A percentile compares a stretch with the other conserved stretches of the same genome.
Conservation (phyloP, 805 yeast genomes). For the Candida railenensis region DNA sequence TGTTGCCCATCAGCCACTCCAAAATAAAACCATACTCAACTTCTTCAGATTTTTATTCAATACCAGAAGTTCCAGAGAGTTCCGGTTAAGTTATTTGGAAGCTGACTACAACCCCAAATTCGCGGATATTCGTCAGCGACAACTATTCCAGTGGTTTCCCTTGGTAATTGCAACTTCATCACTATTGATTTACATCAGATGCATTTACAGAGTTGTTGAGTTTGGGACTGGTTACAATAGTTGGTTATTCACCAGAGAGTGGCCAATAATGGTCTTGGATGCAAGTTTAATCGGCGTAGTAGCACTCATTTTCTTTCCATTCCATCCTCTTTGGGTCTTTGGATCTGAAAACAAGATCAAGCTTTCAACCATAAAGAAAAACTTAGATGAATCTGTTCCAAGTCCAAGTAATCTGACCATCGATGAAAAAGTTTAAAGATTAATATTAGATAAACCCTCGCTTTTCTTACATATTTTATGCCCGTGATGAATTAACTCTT, state of each 20-base stretch:
- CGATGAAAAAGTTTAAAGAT: neutral
- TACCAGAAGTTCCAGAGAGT: conserved; percentile 18
- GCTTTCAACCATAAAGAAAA: conserved; percentile 25
- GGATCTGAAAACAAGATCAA: conserved; percentile 27
- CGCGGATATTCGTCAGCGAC: conserved; percentile 19
- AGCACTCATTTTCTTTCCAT: conserved; percentile 34
- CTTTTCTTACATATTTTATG: neutral
- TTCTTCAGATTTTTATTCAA: conserved; percentile 29
- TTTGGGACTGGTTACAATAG: conserved; percentile 38
- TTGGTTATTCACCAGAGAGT: conserved; percentile 35
- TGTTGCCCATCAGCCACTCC: conserved; percentile 13
- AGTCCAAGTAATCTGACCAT: neutral
- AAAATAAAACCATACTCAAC: conserved; percentile 19
- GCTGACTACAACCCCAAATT: conserved; percentile 28
- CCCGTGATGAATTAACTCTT: too few species aligned
- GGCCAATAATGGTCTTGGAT: conserved; percentile 36
- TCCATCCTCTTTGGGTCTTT: conserved; percentile 39
- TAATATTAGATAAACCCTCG: neutral
- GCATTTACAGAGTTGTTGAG: conserved; percentile 41
- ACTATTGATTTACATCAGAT: conserved; percentile 31
- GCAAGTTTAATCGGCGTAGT: conserved; percentile 36
- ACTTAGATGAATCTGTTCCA: conserved; percentile 13
- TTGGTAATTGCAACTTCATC: conserved; percentile 33
- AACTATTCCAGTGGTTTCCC: conserved; percentile 30
- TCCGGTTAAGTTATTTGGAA: conserved; percentile 25